These are phyloP conservation scores for Colletotrichum brevisporum DNA, from an alignment of 2,329 filamentous ascomycete species.

Conservation along the genomic window DNA sequence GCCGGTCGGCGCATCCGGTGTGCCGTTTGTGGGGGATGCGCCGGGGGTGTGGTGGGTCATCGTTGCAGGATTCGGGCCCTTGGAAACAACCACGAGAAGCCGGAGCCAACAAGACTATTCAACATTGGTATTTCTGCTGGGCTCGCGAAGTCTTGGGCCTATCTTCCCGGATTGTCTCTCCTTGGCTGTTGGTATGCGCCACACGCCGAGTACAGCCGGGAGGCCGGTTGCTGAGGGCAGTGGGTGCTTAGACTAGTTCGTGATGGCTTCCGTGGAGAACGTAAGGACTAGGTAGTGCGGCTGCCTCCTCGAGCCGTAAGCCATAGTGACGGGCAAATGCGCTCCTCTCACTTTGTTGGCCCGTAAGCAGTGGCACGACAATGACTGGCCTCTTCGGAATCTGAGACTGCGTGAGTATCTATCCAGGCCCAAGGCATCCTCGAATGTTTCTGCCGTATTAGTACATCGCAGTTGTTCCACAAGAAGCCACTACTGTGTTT, in stretches of 20 bases:
- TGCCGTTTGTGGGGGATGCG: conserved; percentile 35
- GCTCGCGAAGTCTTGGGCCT: background rate
- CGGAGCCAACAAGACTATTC: background rate
- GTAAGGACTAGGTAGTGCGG: conserved; percentile 13
- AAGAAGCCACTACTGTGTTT: conserved; percentile 2
- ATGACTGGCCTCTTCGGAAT: conserved; percentile 5
- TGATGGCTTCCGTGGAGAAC: conserved; percentile 29
- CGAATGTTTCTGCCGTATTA: conserved; percentile 29
- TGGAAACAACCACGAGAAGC: conserved; percentile 12
- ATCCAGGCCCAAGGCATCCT: conserved; percentile 9
- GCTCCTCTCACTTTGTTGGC: background rate
- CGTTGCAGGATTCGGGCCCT: conserved; percentile 30
- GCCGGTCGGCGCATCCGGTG: conserved; percentile 37
- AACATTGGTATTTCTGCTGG: conserved; percentile 6
- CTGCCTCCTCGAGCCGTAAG: background rate
- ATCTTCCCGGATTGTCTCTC: background rate
- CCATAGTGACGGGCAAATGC: conserved; percentile 17
- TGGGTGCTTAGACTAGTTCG: conserved; percentile 27
- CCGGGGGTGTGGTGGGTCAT: conserved; percentile 32
- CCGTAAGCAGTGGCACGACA: conserved; percentile 16
- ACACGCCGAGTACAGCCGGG: conserved; percentile 15
- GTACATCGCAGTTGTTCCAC: conserved; percentile 6
- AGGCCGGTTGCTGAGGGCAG: conserved; percentile 26
- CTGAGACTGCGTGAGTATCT: conserved; percentile 21
- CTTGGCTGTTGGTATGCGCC: background rate